Percentiles rank a stretch among this genome's conserved stretches.
These are phyloP conservation scores for Sporothrix dimorphospora DNA, from an alignment of 2,329 filamentous ascomycete genomes.

Conservation along the genomic window DNA sequence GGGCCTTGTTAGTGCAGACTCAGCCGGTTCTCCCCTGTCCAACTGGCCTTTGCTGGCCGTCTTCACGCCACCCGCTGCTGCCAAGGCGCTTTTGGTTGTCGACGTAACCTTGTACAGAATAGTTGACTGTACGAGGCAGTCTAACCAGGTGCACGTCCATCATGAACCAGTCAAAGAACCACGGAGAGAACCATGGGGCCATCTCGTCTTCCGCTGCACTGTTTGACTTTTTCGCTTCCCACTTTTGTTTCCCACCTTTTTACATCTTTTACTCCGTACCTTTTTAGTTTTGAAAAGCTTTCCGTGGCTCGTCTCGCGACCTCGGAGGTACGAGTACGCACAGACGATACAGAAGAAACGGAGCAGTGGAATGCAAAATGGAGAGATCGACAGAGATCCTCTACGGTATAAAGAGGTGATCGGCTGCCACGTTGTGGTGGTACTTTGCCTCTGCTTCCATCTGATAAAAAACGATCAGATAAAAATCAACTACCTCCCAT, in stretches of 20 bases:
- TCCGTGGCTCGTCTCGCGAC: conserved; percentile 9
- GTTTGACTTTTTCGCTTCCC: not conserved
- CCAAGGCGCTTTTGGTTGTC: not conserved
- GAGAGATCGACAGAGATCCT: not conserved
- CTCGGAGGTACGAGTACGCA: not conserved
- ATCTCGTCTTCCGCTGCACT: not conserved
- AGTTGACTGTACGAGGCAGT: too few relatives aligned
- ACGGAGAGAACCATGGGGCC: not conserved
- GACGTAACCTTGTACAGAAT: not conserved
- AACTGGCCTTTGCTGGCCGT: not conserved
- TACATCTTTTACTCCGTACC: not conserved
- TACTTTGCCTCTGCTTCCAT: not conserved
- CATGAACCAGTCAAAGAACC: too few relatives aligned
- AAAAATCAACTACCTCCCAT: not conserved
- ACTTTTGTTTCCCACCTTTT: not conserved
- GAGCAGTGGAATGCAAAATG: too few relatives aligned
- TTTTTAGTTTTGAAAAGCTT: too few relatives aligned
- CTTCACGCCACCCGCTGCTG: not conserved
- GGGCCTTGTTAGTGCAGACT: not conserved
- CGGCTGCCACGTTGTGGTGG: conserved; percentile 1
- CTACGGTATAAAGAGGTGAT: conserved; percentile 6
- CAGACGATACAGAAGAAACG: not conserved
- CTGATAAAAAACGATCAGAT: not conserved
- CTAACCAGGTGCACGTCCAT: too few relatives aligned
- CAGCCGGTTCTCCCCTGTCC: not conserved